Evolutionary conservation across 768 basidiomycete species (phyloP).

Genomic region (Agrocybe chaxingu): DNA sequence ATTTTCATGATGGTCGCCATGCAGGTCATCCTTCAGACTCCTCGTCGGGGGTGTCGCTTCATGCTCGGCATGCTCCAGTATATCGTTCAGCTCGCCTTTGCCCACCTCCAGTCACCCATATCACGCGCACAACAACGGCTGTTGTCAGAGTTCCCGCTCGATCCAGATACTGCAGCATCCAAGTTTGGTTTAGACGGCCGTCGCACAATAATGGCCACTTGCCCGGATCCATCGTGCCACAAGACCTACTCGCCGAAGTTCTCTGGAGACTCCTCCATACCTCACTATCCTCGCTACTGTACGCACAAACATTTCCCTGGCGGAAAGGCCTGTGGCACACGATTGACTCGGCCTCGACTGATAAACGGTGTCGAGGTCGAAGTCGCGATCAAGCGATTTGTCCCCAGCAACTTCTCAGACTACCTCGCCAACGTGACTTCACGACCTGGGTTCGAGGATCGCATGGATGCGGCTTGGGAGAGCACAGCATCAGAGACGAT

Average conservation of each 20-base stretch:
- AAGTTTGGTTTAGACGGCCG: slow-evolving; percentile 5
- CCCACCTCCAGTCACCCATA: too few relatives aligned
- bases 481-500: slow-evolving; percentile 3
- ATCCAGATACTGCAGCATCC: not conserved
- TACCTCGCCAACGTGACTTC: slow-evolving; percentile 25
- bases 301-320: slow-evolving; percentile 2
- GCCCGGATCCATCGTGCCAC: slow-evolving; percentile 14
- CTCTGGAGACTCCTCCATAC: slow-evolving; percentile 1
- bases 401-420: slow-evolving; percentile 16
- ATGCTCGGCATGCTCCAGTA: slow-evolving; percentile 9
- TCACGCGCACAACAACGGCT: too few relatives aligned
- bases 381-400: slow-evolving; percentile 17
- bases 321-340: slow-evolving; percentile 5
- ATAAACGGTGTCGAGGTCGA: not conserved
- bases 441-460: slow-evolving; percentile 20
- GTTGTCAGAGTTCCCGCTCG: not conserved
- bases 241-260: slow-evolving; percentile 11
- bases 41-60: slow-evolving; percentile 7
- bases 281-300: slow-evolving; percentile 12
- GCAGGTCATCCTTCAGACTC: slow-evolving; percentile 5
- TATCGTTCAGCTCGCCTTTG: slow-evolving; percentile 5
- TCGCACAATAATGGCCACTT: slow-evolving; percentile 12
- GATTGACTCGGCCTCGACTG: slow-evolving; percentile 2
- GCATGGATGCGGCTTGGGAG: slow-evolving; percentile 19
- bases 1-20: slow-evolving; percentile 9